These are phyloP conservation scores for Dictyostelium capitatum DNA, from an alignment of 78 protist species.

Conservation along the genomic window DNA sequence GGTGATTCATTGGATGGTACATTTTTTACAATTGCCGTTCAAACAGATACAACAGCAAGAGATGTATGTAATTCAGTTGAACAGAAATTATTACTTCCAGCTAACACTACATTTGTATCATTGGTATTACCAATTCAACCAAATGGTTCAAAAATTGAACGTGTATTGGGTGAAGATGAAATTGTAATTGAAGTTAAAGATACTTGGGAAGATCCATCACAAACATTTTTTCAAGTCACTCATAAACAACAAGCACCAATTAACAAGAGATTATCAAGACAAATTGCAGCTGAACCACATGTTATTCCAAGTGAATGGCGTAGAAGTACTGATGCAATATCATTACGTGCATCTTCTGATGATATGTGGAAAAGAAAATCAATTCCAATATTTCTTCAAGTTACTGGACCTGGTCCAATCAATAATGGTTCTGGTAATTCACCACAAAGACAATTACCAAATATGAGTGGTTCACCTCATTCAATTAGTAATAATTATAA, in stretches of 20 bases:
- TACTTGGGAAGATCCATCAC: conserved; percentile 76
- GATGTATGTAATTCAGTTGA: conserved; percentile 58
- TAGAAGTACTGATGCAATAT: conserved; percentile 57
- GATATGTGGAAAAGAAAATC: conserved; percentile 74
- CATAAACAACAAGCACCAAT: conserved; percentile 33
- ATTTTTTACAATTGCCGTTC: conserved; percentile 65
- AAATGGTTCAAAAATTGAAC: conserved; percentile 61
- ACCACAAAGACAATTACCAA: conserved; percentile 58
- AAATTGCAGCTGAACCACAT: conserved; percentile 36
- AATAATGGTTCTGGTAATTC: conserved; percentile 2
- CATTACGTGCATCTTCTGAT: conserved; percentile 26
- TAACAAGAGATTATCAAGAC: conserved; percentile 54
- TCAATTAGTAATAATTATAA: background rate
- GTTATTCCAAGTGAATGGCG: conserved; percentile 77
- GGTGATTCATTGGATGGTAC: conserved; percentile 24
- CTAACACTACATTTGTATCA: conserved; percentile 12
- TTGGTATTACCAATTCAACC: conserved; percentile 51
- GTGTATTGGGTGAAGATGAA: conserved; percentile 66
- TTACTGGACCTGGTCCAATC: conserved; percentile 43
- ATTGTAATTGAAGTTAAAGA: conserved; percentile 44
- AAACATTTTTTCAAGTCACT: conserved; percentile 55
- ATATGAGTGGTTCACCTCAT: background rate
- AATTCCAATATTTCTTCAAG: conserved; percentile 66
- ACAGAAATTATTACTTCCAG: conserved; percentile 46
- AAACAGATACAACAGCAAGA: conserved; percentile 36